Percentiles rank a stretch among this genome's conserved stretches.
These are phyloP conservation scores for Gautieria morchelliformis DNA, from an alignment of 768 basidiomycete genomes.

Conservation along the genomic window DNA sequence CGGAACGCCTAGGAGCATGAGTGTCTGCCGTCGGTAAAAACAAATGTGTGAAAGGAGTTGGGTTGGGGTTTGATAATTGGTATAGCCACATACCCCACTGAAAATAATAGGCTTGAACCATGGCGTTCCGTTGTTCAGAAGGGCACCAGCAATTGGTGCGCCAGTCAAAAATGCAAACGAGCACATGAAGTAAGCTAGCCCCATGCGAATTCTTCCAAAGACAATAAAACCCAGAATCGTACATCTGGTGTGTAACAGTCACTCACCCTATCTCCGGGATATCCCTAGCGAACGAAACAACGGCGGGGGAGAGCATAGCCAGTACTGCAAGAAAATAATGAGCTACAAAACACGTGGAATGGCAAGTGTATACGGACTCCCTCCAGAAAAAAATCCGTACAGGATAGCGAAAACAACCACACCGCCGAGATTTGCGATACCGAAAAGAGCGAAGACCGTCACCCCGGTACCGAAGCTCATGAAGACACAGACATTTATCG, in stretches of 20 bases:
- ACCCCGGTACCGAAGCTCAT: constrained; percentile 23
- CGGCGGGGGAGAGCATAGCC: constrained; percentile 30
- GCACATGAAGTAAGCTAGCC: neutral
- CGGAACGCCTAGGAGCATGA: no score
- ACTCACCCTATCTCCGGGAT: constrained; percentile 41
- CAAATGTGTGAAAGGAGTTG: no score
- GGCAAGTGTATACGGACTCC: constrained; percentile 13
- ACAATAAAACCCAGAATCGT: no score
- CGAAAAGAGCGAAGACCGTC: constrained; percentile 36
- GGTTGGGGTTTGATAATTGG: no score
- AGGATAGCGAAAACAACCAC: constrained; percentile 30
- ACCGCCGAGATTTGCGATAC: constrained; percentile 23
- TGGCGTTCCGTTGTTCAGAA: constrained; percentile 38
- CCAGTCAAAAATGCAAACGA: constrained; percentile 22
- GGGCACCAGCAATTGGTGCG: constrained; percentile 47
- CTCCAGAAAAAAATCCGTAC: constrained; percentile 40
- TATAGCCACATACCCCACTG: constrained; percentile 29
- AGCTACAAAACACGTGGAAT: neutral
- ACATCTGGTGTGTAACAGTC: constrained; percentile 16
- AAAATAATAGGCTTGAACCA: constrained; percentile 56
- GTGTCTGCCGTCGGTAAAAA: no score
- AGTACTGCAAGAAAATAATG: neutral
- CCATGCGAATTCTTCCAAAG: neutral
- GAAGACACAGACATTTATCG: constrained; percentile 33
- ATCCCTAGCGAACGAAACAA: constrained; percentile 33